These are phyloP conservation scores for Tulasnella sp. DNA, from an alignment of 768 basidiomycete species.

Conservation along the genomic window DNA sequence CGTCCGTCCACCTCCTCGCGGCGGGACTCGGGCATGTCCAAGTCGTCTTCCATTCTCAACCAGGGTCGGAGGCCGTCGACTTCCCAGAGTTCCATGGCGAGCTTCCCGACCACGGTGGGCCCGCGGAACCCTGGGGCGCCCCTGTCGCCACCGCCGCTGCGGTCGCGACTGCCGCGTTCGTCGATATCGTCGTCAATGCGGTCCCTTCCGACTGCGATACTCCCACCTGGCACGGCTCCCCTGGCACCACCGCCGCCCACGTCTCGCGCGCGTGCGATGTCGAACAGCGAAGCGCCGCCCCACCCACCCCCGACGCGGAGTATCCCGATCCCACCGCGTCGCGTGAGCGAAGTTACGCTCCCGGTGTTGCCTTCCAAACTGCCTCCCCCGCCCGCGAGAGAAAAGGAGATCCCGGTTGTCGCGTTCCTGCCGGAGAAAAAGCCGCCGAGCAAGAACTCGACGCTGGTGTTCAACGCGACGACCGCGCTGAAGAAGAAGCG, in stretches of 20 bases:
- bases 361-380: no score
- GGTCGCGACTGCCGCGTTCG: conserved; percentile 13
- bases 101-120: neutral
- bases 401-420: no score
- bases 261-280: conserved; percentile 1
- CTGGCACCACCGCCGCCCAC: conserved; percentile 3
- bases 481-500: conserved; percentile 7
- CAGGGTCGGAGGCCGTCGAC: conserved; percentile 1
- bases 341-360: neutral
- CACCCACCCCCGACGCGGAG: neutral
- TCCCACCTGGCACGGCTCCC: neutral
- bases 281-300: neutral
- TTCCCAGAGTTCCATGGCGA: neutral
- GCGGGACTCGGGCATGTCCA: conserved; percentile 2
- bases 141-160: conserved; percentile 3
- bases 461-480: neutral
- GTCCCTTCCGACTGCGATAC: neutral
- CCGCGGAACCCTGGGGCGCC: neutral
- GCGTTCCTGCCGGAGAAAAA: neutral
- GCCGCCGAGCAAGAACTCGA: neutral
- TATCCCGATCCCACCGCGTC: neutral
- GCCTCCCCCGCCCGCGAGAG: no score
- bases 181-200: conserved; percentile 10
- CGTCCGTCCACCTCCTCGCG: neutral
- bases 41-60: neutral